phyloP scores from a whole-genome alignment of 2,329 filamentous ascomycete genomes.

The Exophiala viscosa region DNA sequence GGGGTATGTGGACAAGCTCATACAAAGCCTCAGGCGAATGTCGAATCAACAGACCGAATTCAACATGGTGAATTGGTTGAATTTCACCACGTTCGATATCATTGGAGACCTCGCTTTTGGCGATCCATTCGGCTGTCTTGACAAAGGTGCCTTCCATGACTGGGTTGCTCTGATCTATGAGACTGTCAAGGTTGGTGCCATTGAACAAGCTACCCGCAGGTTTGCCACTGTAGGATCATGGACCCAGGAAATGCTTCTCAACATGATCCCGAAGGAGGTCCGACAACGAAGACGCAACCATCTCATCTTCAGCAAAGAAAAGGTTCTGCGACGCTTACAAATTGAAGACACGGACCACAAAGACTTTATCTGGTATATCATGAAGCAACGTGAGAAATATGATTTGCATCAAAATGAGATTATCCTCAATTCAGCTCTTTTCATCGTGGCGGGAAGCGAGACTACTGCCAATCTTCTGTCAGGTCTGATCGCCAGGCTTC shows the following conservation, averaged over 20 bases:
- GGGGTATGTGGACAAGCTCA: conserved; percentile 12
- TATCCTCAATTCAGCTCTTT: conserved; percentile 11
- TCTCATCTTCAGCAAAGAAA: conserved; percentile 1
- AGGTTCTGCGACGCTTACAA: conserved; percentile 6
- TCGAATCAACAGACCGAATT: background rate
- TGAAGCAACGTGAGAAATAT: conserved; percentile 38
- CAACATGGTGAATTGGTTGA: conserved; percentile 20
- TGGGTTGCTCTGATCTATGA: conserved; percentile 33
- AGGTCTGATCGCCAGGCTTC: conserved; percentile 28
- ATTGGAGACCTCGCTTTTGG: conserved; percentile 34
- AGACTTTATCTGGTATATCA: conserved; percentile 22
- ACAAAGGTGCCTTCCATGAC: conserved; percentile 28
- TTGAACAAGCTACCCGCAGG: conserved; percentile 32
- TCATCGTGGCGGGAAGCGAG: conserved; percentile 29
- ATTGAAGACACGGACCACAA: conserved; percentile 7
- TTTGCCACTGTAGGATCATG: conserved; percentile 3
- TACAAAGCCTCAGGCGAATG: conserved; percentile 7
- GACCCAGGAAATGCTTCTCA: background rate
- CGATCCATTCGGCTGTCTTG: conserved; percentile 33
- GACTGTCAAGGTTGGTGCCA: conserved; percentile 9
- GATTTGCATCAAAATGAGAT: conserved; percentile 22
- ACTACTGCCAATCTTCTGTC: conserved; percentile 28
- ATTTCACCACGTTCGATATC: conserved; percentile 24
- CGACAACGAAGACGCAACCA: background rate
- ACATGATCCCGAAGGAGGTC: conserved; percentile 6